Base-by-base conservation (phyloP, 169 alveolate species). In the Eimeria sp. region DNA sequence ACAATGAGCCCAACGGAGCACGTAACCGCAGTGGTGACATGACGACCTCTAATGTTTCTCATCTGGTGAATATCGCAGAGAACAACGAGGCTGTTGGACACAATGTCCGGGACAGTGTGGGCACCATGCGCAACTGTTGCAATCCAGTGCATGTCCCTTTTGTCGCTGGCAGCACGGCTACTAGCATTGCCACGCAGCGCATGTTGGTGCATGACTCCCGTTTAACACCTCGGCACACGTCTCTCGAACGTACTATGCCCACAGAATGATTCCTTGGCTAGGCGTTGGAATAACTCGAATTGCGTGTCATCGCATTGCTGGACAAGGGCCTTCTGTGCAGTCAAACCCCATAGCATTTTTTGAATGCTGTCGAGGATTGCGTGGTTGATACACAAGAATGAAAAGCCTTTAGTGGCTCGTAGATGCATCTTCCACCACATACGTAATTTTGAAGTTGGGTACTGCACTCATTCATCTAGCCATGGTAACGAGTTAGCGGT, bases 81-180 rank as follows among this genome's bases (percentile, higher is more conserved):
- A 16, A 49, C 25, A 30, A 20, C 83, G 57, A 73, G 57, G 83
- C 83, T 40, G 11, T 16, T 40, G 30, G 57, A 30, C 51, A 40
- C 40, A 18, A 14, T 43, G 14, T 18, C 30, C 57, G 20, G 54
- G 83, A 54, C 54, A 40, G 6, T 20, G 25, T 40, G 5, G 88
- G 65, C 10, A n/a, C 27, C 67, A 9, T 49, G 67, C 65, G 88
- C 11, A 47, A 40, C 40, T 7, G 61, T 43, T 63, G 78, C 65
- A 86, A 61, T 22, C 75, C 94, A 25, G 82, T 87, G 3, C 94
- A 63, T 34, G 65, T 87, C 54, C 94, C 94, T 6, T 87, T 87
- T 47, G 82, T 87, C 14, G 94, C 94, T 45, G 82, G 94, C 83
- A 87, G 94, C 51, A 65, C 27, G 34, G 63, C 94, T 75, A 65